These are phyloP conservation scores for Tillandsia leiboldiana DNA, from an alignment of 176 grass and related monocot species.

Conservation along the genomic window DNA sequence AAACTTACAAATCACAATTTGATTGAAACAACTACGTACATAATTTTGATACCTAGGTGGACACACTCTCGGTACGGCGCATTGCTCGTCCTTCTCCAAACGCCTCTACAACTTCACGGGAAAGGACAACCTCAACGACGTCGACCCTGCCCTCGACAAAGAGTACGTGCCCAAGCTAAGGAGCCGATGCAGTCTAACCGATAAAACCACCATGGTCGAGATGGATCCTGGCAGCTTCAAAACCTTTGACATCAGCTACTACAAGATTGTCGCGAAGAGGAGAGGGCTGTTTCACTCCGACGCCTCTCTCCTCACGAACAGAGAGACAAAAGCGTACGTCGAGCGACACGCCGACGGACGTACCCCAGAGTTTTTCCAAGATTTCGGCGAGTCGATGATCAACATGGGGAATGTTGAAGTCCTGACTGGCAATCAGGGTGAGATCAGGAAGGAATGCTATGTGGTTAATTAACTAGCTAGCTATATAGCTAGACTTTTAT, in stretches of 20 bases:
- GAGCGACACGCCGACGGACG: constrained; percentile 20
- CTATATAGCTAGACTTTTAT: background rate
- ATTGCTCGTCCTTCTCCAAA: constrained; percentile 25
- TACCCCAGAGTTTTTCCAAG: constrained; percentile 29
- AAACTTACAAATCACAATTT: constrained; percentile 19
- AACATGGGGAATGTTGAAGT: constrained; percentile 38
- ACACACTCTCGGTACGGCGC: background rate
- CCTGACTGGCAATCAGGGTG: constrained; percentile 37
- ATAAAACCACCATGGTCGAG: constrained; percentile 34
- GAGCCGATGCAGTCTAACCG: constrained; percentile 30
- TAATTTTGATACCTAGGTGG: constrained; percentile 30
- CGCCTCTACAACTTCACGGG: constrained; percentile 67
- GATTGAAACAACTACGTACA: constrained; percentile 47
- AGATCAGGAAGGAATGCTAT: constrained; percentile 49
- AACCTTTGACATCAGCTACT: constrained; percentile 69
- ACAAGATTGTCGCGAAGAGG: constrained; percentile 32
- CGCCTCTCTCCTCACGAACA: constrained; percentile 25
- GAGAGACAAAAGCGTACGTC: constrained; percentile 30
- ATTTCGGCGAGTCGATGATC: constrained; percentile 43
- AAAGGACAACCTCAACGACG: constrained; percentile 19
- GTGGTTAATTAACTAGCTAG: constrained; percentile 11
- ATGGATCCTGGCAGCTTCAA: constrained; percentile 76
- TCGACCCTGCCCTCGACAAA: constrained; percentile 44
- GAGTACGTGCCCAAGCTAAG: constrained; percentile 43
- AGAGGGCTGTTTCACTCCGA: constrained; percentile 51